Base-by-base conservation (phyloP, 305 asterid genomes). In the Caryopteris hybrid region DNA sequence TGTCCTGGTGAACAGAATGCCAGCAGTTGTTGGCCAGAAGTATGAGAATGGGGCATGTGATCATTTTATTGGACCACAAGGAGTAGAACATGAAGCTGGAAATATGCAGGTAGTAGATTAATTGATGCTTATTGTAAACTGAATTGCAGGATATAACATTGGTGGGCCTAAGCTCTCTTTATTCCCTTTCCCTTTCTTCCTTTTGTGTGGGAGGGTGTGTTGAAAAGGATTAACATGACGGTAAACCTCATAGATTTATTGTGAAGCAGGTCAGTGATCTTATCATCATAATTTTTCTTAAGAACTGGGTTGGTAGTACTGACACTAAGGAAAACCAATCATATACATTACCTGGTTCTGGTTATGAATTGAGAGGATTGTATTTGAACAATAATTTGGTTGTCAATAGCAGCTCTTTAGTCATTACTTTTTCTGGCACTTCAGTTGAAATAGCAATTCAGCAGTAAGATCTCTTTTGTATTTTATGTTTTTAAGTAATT, bases 21-120 rank as follows among this genome's bases (percentile, higher is more conserved):
- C 77, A 38, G 92, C 96, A 72, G 12, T 82, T 71, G 12, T 82
- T 71, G 48, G 73, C 75, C 89, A 80, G 85, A 90, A 74, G 76
- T 85, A 93, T 52, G 83, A 60, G 56, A 88, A 88, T 74, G 72
- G 69, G 38, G 71, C 92, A 63, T 62, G 82, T 47, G 99, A 94
- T 78, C 82, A 92, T 68, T 81, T 88, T 51, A 14, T 82, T 61
- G 48, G 80, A 76, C 97, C 97, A 61, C 84, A 75, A 48, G 81
- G 84, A 58, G 90, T 72, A 57, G 92, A 85, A n/a, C 36, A 39
- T 57, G 88, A 82, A 3, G 86, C 87, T 58, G 88, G 72, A 60
- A 83, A 58, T 64, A 84, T 78, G 95, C 90, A 88, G 96, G 97
- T 87, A 80, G 38, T 43, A 23, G 57, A 60, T 64, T 68, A 14